Conservation (phyloP, 1,284 basidiomycete species). For the Grifola frondosa region DNA sequence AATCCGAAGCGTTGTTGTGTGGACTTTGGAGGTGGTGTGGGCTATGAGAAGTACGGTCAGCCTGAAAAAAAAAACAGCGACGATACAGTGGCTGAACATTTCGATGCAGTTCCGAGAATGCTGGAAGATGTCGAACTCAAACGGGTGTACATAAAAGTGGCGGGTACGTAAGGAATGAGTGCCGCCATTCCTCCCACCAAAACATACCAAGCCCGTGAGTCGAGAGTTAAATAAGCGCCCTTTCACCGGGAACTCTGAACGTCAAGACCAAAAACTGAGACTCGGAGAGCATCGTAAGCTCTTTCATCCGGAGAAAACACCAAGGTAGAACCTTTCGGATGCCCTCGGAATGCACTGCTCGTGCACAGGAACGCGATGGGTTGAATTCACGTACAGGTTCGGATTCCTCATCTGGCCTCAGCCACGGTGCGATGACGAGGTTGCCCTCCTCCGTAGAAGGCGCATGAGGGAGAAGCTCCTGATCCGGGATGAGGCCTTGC, state of each 20-base stretch:
- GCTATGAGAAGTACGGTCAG: slow-evolving; percentile 12
- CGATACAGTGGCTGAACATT: too few species aligned
- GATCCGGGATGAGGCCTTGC: slow-evolving; percentile 15
- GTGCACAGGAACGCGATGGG: neutral
- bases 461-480: slow-evolving; percentile 19
- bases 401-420: slow-evolving; percentile 3
- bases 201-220: too few species aligned
- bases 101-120: too few species aligned
- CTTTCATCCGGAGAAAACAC: too few species aligned
- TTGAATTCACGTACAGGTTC: slow-evolving; percentile 10
- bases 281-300: too few species aligned
- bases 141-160: too few species aligned
- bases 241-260: too few species aligned
- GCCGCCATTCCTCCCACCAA: too few species aligned
- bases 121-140: too few species aligned
- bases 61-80: neutral
- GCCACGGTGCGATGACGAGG: slow-evolving; percentile 22
- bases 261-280: too few species aligned
- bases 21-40: slow-evolving; percentile 27
- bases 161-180: too few species aligned
- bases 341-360: neutral
- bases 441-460: slow-evolving; percentile 19
- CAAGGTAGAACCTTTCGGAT: neutral
- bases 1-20: slow-evolving; percentile 20
- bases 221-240: too few species aligned